Evolutionary conservation across 1,284 basidiomycete genomes (phyloP).

Genomic region (Leccinum pachyderme): DNA sequence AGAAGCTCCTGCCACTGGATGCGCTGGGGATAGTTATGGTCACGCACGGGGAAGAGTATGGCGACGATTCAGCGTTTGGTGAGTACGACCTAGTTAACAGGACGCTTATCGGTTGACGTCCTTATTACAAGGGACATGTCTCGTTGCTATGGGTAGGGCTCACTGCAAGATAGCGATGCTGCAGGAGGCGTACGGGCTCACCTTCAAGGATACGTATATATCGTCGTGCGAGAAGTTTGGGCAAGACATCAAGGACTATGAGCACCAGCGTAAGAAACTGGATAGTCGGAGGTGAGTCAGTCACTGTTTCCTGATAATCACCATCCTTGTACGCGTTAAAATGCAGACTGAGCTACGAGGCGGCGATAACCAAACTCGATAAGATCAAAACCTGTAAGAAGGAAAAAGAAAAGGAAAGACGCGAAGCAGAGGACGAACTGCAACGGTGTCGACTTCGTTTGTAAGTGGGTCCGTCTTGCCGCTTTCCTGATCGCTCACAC

Average conservation of each 20-base stretch:
- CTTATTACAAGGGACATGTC: constrained; percentile 51
- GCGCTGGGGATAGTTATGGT: constrained; percentile 85
- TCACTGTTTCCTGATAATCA: background rate
- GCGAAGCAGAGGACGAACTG: constrained; percentile 76
- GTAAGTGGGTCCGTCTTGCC: constrained; percentile 43
- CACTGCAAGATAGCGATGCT: constrained; percentile 79
- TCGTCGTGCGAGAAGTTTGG: constrained; percentile 57
- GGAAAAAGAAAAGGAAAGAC: constrained; percentile 65
- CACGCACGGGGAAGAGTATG: constrained; percentile 78
- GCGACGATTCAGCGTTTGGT: constrained; percentile 71
- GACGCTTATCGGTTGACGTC: background rate
- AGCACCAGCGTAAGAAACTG: constrained; percentile 69
- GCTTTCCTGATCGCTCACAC: constrained; percentile 2
- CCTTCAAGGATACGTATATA: constrained; percentile 71
- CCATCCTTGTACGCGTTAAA: background rate
- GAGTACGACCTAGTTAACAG: constrained; percentile 22
- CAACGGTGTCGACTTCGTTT: constrained; percentile 68
- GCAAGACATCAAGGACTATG: constrained; percentile 72
- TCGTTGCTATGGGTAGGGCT: constrained; percentile 73
- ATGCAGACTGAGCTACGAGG: constrained; percentile 70
- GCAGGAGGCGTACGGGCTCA: constrained; percentile 75
- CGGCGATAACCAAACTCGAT: constrained; percentile 64
- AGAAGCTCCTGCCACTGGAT: constrained; percentile 72
- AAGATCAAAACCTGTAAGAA: constrained; percentile 68
- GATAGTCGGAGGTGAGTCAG: constrained; percentile 69